Percentiles rank a stretch among this genome's conserved stretches.
phyloP scores from a whole-genome alignment of 306 rosid species.

The Hippophae gyantsensis region DNA sequence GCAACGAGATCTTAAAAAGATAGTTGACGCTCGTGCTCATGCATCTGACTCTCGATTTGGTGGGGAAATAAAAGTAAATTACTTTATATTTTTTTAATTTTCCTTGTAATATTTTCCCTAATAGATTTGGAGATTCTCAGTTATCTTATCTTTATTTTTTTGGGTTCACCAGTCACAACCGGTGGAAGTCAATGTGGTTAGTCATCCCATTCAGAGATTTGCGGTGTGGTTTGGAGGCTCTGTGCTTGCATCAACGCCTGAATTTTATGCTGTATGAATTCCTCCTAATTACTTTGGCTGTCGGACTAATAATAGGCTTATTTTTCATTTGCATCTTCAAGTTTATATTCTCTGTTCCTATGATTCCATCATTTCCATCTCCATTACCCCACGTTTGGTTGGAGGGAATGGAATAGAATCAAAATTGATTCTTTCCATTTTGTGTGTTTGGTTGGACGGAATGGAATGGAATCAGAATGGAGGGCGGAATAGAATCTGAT shows the following conservation, averaged over 20 bases:
- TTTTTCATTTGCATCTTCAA: background rate
- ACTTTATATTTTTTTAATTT: background rate
- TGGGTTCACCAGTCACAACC: conserved; percentile 62
- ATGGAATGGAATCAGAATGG: too few relatives aligned
- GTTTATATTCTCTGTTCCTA: background rate
- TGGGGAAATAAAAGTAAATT: conserved; percentile 67
- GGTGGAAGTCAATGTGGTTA: conserved; percentile 92
- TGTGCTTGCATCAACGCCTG: conserved; percentile 97
- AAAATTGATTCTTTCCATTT: too few relatives aligned
- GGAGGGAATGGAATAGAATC: too few relatives aligned
- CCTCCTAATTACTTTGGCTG: background rate
- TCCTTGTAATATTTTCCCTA: conserved; percentile 1
- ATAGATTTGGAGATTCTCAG: background rate
- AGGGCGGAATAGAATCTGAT: too few relatives aligned
- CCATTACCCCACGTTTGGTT: too few relatives aligned
- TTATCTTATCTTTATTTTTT: conserved; percentile 1
- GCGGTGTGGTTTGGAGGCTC: conserved; percentile 99
- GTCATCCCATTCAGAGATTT: conserved; percentile 96
- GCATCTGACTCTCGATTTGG: conserved; percentile 76
- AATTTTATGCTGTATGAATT: conserved; percentile 68
- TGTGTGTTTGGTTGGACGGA: too few relatives aligned
- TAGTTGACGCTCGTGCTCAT: conserved; percentile 82
- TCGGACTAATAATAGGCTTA: background rate
- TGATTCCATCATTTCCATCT: too few relatives aligned
- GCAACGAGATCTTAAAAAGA: conserved; percentile 91